Percentiles rank a stretch among this genome's conserved stretches.
Evolutionary conservation across 208 protist species (phyloP).

Genomic region (Wallacemonas rigidus): DNA sequence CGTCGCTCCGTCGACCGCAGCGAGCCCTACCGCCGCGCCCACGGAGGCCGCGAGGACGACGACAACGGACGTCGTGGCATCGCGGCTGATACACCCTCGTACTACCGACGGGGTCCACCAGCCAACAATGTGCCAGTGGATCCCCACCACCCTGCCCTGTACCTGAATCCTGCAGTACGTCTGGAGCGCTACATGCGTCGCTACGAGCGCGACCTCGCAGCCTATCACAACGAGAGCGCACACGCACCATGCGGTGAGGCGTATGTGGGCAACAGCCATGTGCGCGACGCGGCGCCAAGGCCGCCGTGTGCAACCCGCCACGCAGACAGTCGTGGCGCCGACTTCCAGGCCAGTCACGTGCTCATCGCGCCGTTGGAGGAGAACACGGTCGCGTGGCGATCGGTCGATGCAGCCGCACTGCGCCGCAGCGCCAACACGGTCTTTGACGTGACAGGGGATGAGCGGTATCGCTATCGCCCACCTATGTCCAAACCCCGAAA

Average conservation of each 20-base stretch:
- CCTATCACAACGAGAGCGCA: conserved; percentile 15
- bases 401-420: conserved; percentile 20
- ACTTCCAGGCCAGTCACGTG: conserved; percentile 10
- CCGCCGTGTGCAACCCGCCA: no score
- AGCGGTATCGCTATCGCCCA: conserved; percentile 60
- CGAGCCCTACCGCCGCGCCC: conserved; percentile 19
- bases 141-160: conserved; percentile 19
- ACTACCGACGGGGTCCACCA: conserved; percentile 4
- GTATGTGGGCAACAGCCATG: no score
- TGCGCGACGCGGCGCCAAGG: no score
- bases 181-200: conserved; percentile 63
- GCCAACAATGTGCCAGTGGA: background rate
- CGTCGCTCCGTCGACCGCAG: conserved; percentile 9
- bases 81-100: background rate
- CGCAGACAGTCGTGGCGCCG: conserved; percentile 3
- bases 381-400: background rate
- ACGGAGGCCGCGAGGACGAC: conserved; percentile 1
- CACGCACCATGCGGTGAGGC: no score
- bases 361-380: conserved; percentile 20
- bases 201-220: conserved; percentile 53
- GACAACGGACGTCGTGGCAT: background rate
- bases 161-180: conserved; percentile 47
- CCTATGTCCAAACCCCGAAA: background rate
- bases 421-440: conserved; percentile 73
- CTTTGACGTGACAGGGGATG: conserved; percentile 75